Percentiles rank a stretch among this genome's conserved stretches.
Conservation (phyloP, 2,329 filamentous ascomycete species). For the Herpotrichia juniperi region DNA sequence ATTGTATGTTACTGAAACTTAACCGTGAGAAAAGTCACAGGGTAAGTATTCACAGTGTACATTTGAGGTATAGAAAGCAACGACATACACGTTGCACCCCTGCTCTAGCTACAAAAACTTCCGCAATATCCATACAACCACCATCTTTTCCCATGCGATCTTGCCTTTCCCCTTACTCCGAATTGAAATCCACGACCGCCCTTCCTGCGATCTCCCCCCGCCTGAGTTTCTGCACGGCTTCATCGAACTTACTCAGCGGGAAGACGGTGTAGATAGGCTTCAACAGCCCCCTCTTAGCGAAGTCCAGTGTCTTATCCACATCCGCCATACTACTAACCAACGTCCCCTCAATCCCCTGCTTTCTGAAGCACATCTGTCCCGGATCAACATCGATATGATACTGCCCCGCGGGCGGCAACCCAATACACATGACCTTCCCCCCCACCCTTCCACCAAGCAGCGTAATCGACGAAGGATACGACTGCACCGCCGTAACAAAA, state of each 20-base stretch:
- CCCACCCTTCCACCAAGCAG: conserved; percentile 55
- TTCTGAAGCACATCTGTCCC: conserved; percentile 41
- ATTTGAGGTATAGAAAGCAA: too few species aligned
- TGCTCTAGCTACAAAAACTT: too few species aligned
- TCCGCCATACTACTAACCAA: conserved; percentile 57
- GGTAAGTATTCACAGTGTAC: too few species aligned
- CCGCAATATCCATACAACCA: background rate
- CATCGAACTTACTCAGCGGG: conserved; percentile 53
- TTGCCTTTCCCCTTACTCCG: conserved; percentile 25
- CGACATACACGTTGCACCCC: too few species aligned
- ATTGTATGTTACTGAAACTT: too few species aligned
- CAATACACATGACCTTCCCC: conserved; percentile 60
- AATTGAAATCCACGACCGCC: conserved; percentile 61
- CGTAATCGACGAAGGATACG: conserved; percentile 33
- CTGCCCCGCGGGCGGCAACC: conserved; percentile 43
- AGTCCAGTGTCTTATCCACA: conserved; percentile 54
- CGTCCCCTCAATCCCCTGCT: conserved; percentile 42
- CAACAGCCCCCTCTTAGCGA: conserved; percentile 57
- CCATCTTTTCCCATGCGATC: background rate
- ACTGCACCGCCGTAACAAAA: conserved; percentile 45
- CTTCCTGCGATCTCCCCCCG: conserved; percentile 59
- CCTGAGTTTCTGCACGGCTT: conserved; percentile 58
- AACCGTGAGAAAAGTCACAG: too few species aligned
- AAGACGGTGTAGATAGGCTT: conserved; percentile 58
- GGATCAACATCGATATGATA: conserved; percentile 42